phyloP scores from a whole-genome alignment of 2,329 filamentous ascomycete species.

The Coniochaeta prunicola region DNA sequence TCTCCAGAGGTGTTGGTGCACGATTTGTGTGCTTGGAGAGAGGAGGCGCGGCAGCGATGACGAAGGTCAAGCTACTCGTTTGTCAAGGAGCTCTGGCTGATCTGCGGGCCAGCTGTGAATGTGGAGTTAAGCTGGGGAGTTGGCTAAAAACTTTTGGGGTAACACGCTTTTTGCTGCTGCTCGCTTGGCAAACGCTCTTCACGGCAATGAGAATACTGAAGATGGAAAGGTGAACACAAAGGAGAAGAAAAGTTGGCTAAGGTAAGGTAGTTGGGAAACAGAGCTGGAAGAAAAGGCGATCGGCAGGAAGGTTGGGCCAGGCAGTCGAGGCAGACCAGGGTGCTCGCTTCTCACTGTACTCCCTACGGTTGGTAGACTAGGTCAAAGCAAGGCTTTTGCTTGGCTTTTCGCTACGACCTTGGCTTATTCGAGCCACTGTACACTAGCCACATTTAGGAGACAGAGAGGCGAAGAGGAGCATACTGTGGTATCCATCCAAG shows the following conservation, averaged over 20 bases:
- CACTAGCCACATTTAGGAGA: background rate
- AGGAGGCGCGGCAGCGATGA: background rate
- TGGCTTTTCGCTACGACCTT: background rate
- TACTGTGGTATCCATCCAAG: background rate
- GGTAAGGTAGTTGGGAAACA: background rate
- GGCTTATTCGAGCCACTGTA: background rate
- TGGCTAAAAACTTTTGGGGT: background rate
- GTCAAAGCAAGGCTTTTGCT: background rate
- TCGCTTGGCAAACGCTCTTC: background rate
- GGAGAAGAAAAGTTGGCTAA: background rate
- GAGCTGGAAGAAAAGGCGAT: background rate
- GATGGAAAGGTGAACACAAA: background rate
- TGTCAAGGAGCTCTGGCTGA: constrained; percentile 1
- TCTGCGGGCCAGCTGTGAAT: background rate
- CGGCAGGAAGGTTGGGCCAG: background rate
- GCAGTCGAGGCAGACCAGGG: no score
- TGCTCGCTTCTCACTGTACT: background rate
- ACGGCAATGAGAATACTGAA: background rate
- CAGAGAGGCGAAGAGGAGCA: background rate
- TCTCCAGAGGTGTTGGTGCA: background rate
- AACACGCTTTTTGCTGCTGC: background rate
- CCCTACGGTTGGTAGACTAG: background rate
- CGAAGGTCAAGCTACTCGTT: background rate
- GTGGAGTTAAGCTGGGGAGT: background rate
- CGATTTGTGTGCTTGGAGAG: background rate